Percentiles rank a stretch among this genome's conserved stretches.
Evolutionary conservation across 2,329 filamentous ascomycete genomes (phyloP).

Genomic region (Claviceps cyperi): DNA sequence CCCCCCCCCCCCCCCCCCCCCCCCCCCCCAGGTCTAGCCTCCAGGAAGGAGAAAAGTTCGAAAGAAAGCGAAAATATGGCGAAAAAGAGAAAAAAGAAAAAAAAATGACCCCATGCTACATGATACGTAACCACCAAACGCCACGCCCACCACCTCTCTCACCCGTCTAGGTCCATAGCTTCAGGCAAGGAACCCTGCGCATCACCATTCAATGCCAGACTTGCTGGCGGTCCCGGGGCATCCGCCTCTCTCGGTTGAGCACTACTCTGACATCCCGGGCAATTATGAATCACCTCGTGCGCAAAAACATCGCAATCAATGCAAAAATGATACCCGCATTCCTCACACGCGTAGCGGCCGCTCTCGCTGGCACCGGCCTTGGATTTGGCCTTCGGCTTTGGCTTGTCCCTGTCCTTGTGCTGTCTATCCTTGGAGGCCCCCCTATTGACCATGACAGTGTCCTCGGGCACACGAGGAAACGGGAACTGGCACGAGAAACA

Average conservation of each 20-base stretch:
- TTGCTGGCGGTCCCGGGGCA: slow-evolving; percentile 8
- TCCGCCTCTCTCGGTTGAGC: slow-evolving; percentile 3
- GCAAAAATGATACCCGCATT: slow-evolving; percentile 86
- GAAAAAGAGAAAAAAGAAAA: neutral
- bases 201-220: slow-evolving; percentile 20
- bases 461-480: slow-evolving; percentile 44
- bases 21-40: too few relatives aligned
- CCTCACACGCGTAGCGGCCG: slow-evolving; percentile 73
- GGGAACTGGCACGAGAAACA: slow-evolving; percentile 66
- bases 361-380: slow-evolving; percentile 58
- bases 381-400: slow-evolving; percentile 28
- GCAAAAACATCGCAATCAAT: slow-evolving; percentile 96
- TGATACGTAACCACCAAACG: neutral
- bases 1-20: too few relatives aligned
- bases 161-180: slow-evolving; percentile 26
- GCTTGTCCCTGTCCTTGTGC: slow-evolving; percentile 10
- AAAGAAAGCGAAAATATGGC: neutral
- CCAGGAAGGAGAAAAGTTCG: neutral
- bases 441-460: neutral
- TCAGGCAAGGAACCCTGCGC: slow-evolving; percentile 10
- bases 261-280: slow-evolving; percentile 67
- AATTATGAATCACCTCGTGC: slow-evolving; percentile 91
- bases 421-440: neutral
- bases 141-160: neutral
- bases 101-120: neutral